A percentile compares a stretch with the other conserved stretches of the same genome.
Evolutionary conservation across 768 basidiomycete species (phyloP).

Genomic region (Lactarius tabidus): DNA sequence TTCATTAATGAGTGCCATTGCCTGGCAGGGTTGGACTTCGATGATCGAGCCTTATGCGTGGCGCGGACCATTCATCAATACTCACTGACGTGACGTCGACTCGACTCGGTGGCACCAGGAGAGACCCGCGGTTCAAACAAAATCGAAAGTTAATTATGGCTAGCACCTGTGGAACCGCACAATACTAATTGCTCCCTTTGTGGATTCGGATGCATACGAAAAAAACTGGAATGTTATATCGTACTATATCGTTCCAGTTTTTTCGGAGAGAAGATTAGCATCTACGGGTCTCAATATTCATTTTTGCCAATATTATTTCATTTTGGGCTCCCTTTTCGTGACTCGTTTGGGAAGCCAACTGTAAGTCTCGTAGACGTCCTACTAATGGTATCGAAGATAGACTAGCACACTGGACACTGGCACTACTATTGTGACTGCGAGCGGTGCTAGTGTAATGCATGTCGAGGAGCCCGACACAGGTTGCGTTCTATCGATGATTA

Average conservation of each 20-base stretch:
- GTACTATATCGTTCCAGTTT: too few species aligned
- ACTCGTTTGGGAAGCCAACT: not conserved
- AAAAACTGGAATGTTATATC: slow-evolving; percentile 99
- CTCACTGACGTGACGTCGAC: too few species aligned
- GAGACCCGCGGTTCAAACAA: not conserved
- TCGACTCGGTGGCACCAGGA: not conserved
- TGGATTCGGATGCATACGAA: slow-evolving; percentile 95
- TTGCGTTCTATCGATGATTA: not conserved
- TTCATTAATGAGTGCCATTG: not conserved
- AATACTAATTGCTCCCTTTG: slow-evolving; percentile 50
- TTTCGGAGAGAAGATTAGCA: too few species aligned
- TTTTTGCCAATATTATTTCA: slow-evolving; percentile 17
- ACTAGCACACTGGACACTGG: too few species aligned
- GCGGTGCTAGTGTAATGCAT: too few species aligned
- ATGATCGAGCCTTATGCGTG: not conserved
- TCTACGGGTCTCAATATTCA: slow-evolving; percentile 43
- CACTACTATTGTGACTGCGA: too few species aligned
- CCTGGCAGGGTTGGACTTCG: not conserved
- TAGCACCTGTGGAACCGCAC: not conserved
- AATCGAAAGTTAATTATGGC: not conserved
- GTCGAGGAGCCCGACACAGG: not conserved
- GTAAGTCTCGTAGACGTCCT: too few species aligned
- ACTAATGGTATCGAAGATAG: too few species aligned
- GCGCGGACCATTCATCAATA: too few species aligned
- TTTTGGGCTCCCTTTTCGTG: not conserved